phyloP scores from a whole-genome alignment of 2,329 filamentous ascomycete genomes.

The Penicillium sp. region DNA sequence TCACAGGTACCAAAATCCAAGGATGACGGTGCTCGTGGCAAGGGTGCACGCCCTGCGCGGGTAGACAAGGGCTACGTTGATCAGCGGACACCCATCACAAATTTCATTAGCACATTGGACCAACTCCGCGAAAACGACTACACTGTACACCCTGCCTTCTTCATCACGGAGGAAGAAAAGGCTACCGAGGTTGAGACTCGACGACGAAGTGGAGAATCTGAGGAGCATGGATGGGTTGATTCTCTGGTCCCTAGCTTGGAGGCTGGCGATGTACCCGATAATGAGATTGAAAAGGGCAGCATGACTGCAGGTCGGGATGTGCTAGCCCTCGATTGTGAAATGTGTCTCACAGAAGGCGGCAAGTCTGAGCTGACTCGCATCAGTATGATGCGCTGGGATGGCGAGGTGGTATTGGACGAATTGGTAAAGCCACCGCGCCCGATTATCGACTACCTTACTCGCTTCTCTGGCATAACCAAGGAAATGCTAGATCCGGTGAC shows the following conservation, averaged over 20 bases:
- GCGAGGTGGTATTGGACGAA: constrained; percentile 78
- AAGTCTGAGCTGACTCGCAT: constrained; percentile 84
- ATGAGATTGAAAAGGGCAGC: constrained; percentile 75
- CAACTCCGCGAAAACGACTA: constrained; percentile 84
- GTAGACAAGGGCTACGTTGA: constrained; percentile 70
- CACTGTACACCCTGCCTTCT: constrained; percentile 75
- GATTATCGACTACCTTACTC: constrained; percentile 91
- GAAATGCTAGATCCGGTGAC: constrained; percentile 80
- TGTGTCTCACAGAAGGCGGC: constrained; percentile 84
- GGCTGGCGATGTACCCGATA: constrained; percentile 67
- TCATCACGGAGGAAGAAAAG: constrained; percentile 58
- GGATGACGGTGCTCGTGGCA: constrained; percentile 58
- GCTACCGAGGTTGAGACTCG: constrained; percentile 55
- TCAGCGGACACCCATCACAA: constrained; percentile 76
- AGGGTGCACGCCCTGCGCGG: constrained; percentile 59
- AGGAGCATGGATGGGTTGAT: constrained; percentile 75
- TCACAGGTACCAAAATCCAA: constrained; percentile 68
- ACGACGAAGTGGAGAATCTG: constrained; percentile 50
- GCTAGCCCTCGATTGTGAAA: constrained; percentile 89
- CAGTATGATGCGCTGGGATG: constrained; percentile 84
- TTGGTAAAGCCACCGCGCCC: constrained; percentile 85
- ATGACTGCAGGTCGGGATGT: constrained; percentile 78
- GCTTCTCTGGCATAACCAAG: constrained; percentile 87
- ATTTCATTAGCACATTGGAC: constrained; percentile 70
- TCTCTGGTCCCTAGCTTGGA: constrained; percentile 67